These are phyloP conservation scores for Vigna nakashimae DNA, from an alignment of 306 rosid species.

Conservation along the genomic window DNA sequence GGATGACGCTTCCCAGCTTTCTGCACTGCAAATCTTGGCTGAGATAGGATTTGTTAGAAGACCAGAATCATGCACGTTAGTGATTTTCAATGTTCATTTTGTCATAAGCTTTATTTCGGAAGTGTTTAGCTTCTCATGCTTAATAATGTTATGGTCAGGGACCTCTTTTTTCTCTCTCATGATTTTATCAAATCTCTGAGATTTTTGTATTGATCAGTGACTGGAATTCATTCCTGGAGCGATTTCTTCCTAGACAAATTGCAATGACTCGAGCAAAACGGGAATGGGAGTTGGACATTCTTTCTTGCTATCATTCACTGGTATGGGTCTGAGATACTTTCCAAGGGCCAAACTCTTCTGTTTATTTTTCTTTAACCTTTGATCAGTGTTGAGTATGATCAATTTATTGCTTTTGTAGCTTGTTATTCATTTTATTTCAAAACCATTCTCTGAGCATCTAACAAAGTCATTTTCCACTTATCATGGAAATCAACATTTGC, in stretches of 20 bases:
- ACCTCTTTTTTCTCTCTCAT: background rate
- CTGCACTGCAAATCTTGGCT: slow-evolving; percentile 90
- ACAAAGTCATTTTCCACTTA: slow-evolving; percentile 4
- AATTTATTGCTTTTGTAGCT: background rate
- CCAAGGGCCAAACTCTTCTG: background rate
- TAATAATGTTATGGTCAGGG: slow-evolving; percentile 22
- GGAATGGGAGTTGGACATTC: slow-evolving; percentile 96
- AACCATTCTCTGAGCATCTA: slow-evolving; percentile 5
- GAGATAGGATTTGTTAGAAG: slow-evolving; percentile 76
- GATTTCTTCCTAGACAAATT: slow-evolving; percentile 86
- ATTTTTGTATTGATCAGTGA: slow-evolving; percentile 63
- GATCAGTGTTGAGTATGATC: slow-evolving; percentile 19
- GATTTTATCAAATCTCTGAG: slow-evolving; percentile 16
- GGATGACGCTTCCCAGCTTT: slow-evolving; percentile 90
- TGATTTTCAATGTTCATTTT: slow-evolving; percentile 44
- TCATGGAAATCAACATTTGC: slow-evolving; percentile 6
- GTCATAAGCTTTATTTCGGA: slow-evolving; percentile 29
- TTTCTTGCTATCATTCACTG: slow-evolving; percentile 82
- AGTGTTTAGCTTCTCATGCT: slow-evolving; percentile 21
- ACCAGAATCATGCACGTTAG: slow-evolving; percentile 91
- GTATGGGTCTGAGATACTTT: slow-evolving; percentile 50
- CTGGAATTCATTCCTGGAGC: slow-evolving; percentile 89
- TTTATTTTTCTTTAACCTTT: slow-evolving; percentile 23
- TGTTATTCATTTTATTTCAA: slow-evolving; percentile 18
- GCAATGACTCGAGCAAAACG: slow-evolving; percentile 89